A percentile compares a stretch with the other conserved stretches of the same genome.
These are phyloP conservation scores for Leishmania major DNA, from an alignment of 208 protist species.

Conservation along the genomic window DNA sequence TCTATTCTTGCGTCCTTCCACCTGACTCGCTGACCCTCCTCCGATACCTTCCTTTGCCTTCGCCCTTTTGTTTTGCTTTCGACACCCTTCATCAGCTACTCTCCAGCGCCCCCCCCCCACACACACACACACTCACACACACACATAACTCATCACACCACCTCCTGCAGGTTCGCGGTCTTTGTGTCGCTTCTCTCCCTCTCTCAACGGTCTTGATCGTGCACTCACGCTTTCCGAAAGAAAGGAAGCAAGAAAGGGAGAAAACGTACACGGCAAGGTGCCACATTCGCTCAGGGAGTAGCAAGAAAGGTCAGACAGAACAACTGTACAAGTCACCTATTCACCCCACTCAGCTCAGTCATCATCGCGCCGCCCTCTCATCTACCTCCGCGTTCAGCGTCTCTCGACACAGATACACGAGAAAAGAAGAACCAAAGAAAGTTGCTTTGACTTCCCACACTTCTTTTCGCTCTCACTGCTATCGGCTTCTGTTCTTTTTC, in stretches of 20 bases:
- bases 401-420: neutral
- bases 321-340: neutral
- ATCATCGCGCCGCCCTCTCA: neutral
- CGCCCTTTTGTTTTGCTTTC: neutral
- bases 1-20: slow-evolving; percentile 11
- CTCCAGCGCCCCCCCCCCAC: neutral
- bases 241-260: neutral
- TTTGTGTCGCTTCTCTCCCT: neutral
- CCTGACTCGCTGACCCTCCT: neutral
- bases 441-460: neutral
- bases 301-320: neutral
- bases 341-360: neutral
- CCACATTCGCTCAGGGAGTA: neutral
- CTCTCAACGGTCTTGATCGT: neutral
- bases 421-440: neutral
- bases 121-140: too few species aligned
- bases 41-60: slow-evolving; percentile 14
- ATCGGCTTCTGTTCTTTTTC: neutral
- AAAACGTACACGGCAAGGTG: neutral
- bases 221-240: neutral
- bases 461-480: neutral
- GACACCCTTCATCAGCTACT: neutral
- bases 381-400: neutral
- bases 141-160: too few species aligned
- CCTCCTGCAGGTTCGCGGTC: neutral